Base-by-base conservation (phyloP, 768 basidiomycete species). In the Tylopilus vinaceipallidus region DNA sequence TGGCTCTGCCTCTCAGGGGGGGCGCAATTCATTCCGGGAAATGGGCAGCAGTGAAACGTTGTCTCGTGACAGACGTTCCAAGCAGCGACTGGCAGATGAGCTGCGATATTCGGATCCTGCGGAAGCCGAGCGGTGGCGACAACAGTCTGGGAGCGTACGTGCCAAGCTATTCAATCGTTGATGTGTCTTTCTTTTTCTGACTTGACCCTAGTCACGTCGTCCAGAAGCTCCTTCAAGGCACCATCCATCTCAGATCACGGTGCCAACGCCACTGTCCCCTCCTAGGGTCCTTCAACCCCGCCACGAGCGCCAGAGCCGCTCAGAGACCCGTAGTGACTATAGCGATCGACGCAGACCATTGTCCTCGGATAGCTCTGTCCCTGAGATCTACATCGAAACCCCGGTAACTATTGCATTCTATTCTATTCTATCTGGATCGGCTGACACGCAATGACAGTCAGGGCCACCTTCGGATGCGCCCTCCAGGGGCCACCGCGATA, bases 361-460 rank as follows among this genome's bases (percentile, higher is more conserved):
- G 14, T 67, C 68, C 22, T 70, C 68, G 27, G 66, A 69, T 36
- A 70, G 66, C 26, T 68, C 66, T 40, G 61, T 68, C 45, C 66
- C 66, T 55, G 66, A 70, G 42, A 68, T 68, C 51, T 64, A 34
- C 23, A 41, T 68, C 6, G 59, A 70, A 41, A 57, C 66, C 43
- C 66, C 66, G 52, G 66, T 68, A 55, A 59, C 46, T 62, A 43
- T 19, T 34, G 48, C 36, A 32, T 42, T 17, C 19, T 33, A 33
- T 34, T n/a, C 49, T 47, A 17, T 42, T 50, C 52, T 53, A 36
- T n/a, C n/a, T n/a, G 35, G 49, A 47, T 42, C 23, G 1, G 43
- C 56, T 66, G 8, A 61, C 49, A 33, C 52, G 38, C 47, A 49
- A 30, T 13, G 51, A 42, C 10, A 68, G 66, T 70, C 66, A 38